Conservation (phyloP, 768 basidiomycete species). For the Kwoniella pini region DNA sequence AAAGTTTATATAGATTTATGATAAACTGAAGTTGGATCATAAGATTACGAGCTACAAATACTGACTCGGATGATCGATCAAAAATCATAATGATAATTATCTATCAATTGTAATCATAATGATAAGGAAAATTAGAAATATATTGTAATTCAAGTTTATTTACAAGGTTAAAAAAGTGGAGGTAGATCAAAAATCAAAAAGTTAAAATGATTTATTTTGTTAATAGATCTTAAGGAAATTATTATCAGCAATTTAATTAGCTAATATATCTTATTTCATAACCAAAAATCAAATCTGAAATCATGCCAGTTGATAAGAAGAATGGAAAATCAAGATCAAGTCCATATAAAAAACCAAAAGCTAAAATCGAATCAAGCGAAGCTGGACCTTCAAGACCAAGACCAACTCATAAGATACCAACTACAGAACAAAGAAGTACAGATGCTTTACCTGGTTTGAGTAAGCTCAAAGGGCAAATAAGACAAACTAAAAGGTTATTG, state of each 20-base stretch:
- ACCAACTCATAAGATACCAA: conserved; percentile 18
- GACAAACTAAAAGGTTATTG: conserved; percentile 79
- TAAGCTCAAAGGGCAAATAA: conserved; percentile 78
- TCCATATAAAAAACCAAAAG: conserved; percentile 12
- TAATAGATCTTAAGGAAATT: no score
- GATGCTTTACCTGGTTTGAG: conserved; percentile 67
- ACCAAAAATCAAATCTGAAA: no score
- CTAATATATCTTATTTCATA: no score
- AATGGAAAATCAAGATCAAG: conserved; percentile 1
- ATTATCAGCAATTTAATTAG: no score
- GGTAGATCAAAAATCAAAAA: conserved; percentile 12
- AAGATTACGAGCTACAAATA: no score
- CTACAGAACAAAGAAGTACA: conserved; percentile 30
- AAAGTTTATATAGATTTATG: no score
- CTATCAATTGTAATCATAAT: no score
- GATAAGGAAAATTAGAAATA: not conserved
- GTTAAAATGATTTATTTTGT: conserved; percentile 3
- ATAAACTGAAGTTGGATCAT: no score
- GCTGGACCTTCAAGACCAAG: conserved; percentile 21
- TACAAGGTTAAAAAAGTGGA: conserved; percentile 4
- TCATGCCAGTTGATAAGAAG: conserved; percentile 11
- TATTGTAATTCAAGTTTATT: not conserved
- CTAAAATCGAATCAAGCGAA: not conserved
- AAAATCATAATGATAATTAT: not conserved
- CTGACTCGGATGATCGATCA: not conserved